Evolutionary conservation across 2,329 filamentous ascomycete genomes (phyloP).

Genomic region (Sporothrix luriei): DNA sequence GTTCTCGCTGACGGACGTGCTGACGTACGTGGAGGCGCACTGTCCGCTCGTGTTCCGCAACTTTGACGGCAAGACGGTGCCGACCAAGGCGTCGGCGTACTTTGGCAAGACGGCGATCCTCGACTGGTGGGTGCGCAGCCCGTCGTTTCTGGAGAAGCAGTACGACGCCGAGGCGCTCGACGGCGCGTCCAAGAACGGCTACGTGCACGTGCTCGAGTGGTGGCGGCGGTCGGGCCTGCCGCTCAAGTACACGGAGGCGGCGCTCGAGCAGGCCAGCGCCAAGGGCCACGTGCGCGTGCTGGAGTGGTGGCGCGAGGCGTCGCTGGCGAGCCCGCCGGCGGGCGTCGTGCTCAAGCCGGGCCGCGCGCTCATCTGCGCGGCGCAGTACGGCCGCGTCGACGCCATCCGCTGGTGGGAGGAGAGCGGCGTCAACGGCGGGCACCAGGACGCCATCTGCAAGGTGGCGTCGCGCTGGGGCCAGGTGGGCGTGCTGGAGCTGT

Average conservation of each 20-base stretch:
- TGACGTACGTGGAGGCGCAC: conserved; percentile 67
- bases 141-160: conserved; percentile 80
- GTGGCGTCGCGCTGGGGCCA: conserved; percentile 84
- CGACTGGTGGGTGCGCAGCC: conserved; percentile 86
- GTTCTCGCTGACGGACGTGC: conserved; percentile 78
- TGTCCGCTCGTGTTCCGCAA: conserved; percentile 76
- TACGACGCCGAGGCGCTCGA: conserved; percentile 86
- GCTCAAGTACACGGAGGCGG: conserved; percentile 81
- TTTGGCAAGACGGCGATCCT: conserved; percentile 83
- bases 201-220: conserved; percentile 89
- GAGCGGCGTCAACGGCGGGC: conserved; percentile 75
- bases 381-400: conserved; percentile 76
- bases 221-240: conserved; percentile 73
- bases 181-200: conserved; percentile 81
- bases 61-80: conserved; percentile 81
- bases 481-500: conserved; percentile 79
- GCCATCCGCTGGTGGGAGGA: conserved; percentile 87
- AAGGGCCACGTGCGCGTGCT: conserved; percentile 84
- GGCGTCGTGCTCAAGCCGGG: conserved; percentile 71
- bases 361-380: conserved; percentile 79
- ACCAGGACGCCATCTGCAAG: conserved; percentile 80
- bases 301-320: conserved; percentile 87
- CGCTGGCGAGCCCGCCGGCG: conserved; percentile 37
- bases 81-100: conserved; percentile 83
- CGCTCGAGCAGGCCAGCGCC: conserved; percentile 83